Conservation (phyloP, 164 flowering plant genomes). For the Nelumbo lutea region DNA sequence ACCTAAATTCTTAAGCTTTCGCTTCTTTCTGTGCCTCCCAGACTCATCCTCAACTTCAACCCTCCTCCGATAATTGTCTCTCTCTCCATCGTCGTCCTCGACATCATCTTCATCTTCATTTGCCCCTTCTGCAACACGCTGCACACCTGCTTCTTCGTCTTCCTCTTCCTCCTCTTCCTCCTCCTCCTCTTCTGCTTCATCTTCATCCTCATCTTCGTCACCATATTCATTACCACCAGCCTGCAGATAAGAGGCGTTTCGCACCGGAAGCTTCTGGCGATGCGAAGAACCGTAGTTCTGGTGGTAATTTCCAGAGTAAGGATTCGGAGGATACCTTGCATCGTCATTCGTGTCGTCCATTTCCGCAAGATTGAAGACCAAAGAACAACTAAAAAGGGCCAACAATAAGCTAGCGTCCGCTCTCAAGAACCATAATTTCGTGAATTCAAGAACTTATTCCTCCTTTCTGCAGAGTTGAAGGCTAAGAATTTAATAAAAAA, state of each 20-base stretch:
- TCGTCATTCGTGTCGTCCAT: conserved; percentile 53
- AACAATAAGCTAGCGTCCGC: neutral
- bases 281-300: conserved; percentile 16
- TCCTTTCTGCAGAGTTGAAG: neutral
- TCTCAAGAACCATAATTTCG: neutral
- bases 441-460: too few species aligned
- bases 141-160: conserved; percentile 8
- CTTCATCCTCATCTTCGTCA: conserved; percentile 21
- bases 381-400: neutral
- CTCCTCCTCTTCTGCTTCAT: conserved; percentile 18
- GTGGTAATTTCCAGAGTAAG: conserved; percentile 17
- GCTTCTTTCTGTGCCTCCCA: conserved; percentile 45
- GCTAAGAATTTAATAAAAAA: neutral
- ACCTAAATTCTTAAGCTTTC: conserved; percentile 33
- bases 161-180: conserved; percentile 21
- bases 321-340: conserved; percentile 34
- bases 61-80: conserved; percentile 9
- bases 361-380: neutral
- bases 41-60: conserved; percentile 26
- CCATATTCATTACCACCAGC: conserved; percentile 15
- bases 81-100: conserved; percentile 16
- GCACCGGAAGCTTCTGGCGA: conserved; percentile 26
- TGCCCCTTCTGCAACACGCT: conserved; percentile 14
- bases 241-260: conserved; percentile 22
- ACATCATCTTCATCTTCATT: conserved; percentile 13